Evolutionary conservation across 306 rosid genomes (phyloP).

Genomic region (Vigna mungo): DNA sequence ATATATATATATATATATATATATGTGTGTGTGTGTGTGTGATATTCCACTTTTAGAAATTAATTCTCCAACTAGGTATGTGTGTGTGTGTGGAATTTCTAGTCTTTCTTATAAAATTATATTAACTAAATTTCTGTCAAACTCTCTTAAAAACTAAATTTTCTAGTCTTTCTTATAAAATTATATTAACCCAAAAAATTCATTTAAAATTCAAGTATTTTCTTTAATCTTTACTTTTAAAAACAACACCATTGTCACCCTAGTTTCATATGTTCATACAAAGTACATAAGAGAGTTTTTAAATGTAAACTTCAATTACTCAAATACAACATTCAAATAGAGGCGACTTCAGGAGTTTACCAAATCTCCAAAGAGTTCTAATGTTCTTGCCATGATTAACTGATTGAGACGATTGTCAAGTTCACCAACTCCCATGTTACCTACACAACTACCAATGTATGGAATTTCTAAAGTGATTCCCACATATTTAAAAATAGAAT

Average conservation of each 20-base stretch:
- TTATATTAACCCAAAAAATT: neutral
- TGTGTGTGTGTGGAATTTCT: no score
- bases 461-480: neutral
- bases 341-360: slow-evolving; percentile 8
- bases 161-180: neutral
- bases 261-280: neutral
- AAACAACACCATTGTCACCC: neutral
- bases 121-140: no score
- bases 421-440: slow-evolving; percentile 36
- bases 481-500: neutral
- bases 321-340: neutral
- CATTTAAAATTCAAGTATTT: neutral
- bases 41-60: no score
- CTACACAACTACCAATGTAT: neutral
- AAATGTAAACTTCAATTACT: neutral
- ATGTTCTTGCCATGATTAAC: slow-evolving; percentile 7
- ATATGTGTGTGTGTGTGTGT: no score
- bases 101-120: no score
- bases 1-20: no score
- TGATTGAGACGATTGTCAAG: neutral
- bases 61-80: no score
- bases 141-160: no score
- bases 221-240: neutral
- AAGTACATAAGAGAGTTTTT: neutral
- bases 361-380: neutral